Conservation (phyloP, 441 rosid genomes). For the Pelargonium myrrhifolium region DNA sequence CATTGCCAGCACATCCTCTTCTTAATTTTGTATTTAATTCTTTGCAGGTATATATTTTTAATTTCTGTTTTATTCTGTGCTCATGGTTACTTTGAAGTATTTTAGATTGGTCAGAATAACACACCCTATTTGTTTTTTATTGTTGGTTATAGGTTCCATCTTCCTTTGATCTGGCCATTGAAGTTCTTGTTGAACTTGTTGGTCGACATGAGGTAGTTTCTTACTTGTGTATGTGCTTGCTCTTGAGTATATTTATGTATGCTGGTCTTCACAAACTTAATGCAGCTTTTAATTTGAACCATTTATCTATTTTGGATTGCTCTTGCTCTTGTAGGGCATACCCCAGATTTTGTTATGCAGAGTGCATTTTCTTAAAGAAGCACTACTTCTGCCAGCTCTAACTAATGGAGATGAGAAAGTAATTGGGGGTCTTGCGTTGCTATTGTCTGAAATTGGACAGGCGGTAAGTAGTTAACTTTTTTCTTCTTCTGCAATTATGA, state of each 20-base stretch:
- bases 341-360: constrained; percentile 76
- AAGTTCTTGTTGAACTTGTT: constrained; percentile 89
- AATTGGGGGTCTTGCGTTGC: constrained; percentile 75
- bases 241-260: background rate
- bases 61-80: background rate
- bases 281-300: background rate
- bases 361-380: constrained; percentile 72
- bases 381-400: constrained; percentile 75
- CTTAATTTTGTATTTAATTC: constrained; percentile 72
- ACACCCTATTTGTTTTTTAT: constrained; percentile 16
- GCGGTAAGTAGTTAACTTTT: constrained; percentile 51
- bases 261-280: background rate
- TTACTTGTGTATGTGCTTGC: background rate
- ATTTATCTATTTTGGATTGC: constrained; percentile 12
- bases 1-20: constrained; percentile 76
- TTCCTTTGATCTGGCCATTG: constrained; percentile 78
- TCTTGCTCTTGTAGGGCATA: constrained; percentile 56
- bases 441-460: constrained; percentile 94
- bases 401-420: constrained; percentile 61
- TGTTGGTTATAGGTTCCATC: constrained; percentile 51
- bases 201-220: constrained; percentile 71
- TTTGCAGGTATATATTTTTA: constrained; percentile 49
- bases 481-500: constrained; percentile 13
- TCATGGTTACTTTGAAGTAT: constrained; percentile 10
- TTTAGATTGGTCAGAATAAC: constrained; percentile 9